Evolutionary conservation across 805 yeast species (phyloP), one percentile per base, ranked within the genome.

Genomic region (Kodamaea fukazawae): DNA sequence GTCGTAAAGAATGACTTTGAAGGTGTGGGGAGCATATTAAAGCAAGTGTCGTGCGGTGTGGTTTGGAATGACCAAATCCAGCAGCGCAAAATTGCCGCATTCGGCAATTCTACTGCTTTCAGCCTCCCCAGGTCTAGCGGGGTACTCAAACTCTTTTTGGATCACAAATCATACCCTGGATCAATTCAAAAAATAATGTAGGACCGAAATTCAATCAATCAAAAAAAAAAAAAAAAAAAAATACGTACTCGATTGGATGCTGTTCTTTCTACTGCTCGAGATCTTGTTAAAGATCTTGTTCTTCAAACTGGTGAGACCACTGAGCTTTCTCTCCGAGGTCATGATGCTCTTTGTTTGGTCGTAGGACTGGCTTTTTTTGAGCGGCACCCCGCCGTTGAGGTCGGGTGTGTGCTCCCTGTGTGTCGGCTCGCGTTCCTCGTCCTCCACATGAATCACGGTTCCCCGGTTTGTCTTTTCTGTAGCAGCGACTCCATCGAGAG

Each of bases 301-400:
- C 29, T 46, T 38, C 12, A 41, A 28, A 29, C 44, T 57, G 23
- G 26, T 16, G 6, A 39, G n/a, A 4, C 36, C 36, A 7, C 38
- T 31, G 2, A 34, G 30, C 29, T 56, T 60, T 32, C 72, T 53
- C 17, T 49, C 48, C 11, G 45, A 45, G 4, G 71, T 65, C 58
- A 67, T 56, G 28, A 46, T 45, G 39, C 65, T 57, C 46, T 60
- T 63, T 7, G 72, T 67, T 44, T 65, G 71, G 41, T 68, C 74
- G 40, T 43, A 66, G 29, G 63, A 56, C 33, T 37, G 41, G 5
- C 62, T 52, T 29, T 51, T 47, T 26, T 44, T 41, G 16, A 57
- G 40, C 6, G 42, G 42, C 11, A 17, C 11, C 16, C 30, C 10
- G 15, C 38, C 12, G 11, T 28, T 13, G 20, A 36, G 20, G 23